A percentile compares a stretch with the other conserved stretches of the same genome.
phyloP scores from a whole-genome alignment of 1,284 basidiomycete species.

The Apiotrichum domesticum region DNA sequence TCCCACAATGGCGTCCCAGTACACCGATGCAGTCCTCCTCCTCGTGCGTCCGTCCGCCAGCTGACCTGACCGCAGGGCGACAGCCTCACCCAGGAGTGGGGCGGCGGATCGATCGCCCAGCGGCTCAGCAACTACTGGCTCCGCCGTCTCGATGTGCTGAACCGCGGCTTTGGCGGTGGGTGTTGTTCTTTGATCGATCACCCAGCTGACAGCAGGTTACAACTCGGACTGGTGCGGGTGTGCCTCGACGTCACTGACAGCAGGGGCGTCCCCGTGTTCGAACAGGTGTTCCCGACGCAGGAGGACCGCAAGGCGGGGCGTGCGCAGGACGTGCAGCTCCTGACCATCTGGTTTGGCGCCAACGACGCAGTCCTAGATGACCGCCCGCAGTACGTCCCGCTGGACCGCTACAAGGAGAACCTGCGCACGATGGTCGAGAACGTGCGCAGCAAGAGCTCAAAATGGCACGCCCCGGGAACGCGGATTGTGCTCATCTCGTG shows the following conservation, averaged over 20 bases:
- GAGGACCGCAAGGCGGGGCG: slow-evolving; percentile 52
- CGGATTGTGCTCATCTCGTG: slow-evolving; percentile 73
- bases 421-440: slow-evolving; percentile 59
- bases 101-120: slow-evolving; percentile 33
- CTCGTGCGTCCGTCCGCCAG: slow-evolving; percentile 27
- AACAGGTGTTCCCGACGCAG: slow-evolving; percentile 60
- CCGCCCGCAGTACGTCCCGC: slow-evolving; percentile 52
- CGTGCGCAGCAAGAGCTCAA: slow-evolving; percentile 58
- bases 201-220: slow-evolving; percentile 54
- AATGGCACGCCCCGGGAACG: slow-evolving; percentile 66
- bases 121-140: slow-evolving; percentile 56
- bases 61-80: slow-evolving; percentile 32
- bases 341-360: slow-evolving; percentile 80
- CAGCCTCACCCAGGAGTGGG: slow-evolving; percentile 42
- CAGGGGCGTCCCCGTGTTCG: slow-evolving; percentile 65
- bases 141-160: slow-evolving; percentile 72
- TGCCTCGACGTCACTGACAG: background rate
- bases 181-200: background rate
- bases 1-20: slow-evolving; percentile 30
- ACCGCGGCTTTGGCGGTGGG: slow-evolving; percentile 57
- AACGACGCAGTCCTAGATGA: slow-evolving; percentile 67
- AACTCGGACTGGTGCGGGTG: slow-evolving; percentile 61
- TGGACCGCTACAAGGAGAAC: slow-evolving; percentile 62
- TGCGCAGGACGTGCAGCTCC: slow-evolving; percentile 56
- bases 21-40: slow-evolving; percentile 40